Evolutionary conservation across 176 grass and related monocot species (phyloP).

Genomic region (Cenchrus americanus): DNA sequence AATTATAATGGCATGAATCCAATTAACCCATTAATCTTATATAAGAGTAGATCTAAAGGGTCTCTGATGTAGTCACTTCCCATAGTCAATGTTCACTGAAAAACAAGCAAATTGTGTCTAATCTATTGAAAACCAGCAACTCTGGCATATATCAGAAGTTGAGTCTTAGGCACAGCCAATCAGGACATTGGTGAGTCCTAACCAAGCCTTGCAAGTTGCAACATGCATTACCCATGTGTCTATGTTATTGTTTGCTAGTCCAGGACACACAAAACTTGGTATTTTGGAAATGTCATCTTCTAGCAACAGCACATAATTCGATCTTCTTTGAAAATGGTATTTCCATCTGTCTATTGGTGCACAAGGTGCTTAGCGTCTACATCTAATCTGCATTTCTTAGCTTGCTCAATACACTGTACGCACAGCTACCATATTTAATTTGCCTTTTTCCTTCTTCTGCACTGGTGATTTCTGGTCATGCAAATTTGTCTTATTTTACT

Average conservation of each 20-base stretch:
- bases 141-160: not conserved
- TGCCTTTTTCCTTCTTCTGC: not conserved
- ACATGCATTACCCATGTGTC: not conserved
- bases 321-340: not conserved
- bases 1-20: too few relatives aligned
- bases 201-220: not conserved
- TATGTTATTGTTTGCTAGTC: not conserved
- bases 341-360: not conserved
- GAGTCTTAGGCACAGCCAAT: not conserved
- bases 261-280: not conserved
- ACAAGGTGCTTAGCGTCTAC: not conserved
- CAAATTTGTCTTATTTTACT: not conserved
- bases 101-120: not conserved
- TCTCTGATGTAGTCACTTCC: not conserved
- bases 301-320: not conserved
- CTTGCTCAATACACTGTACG: not conserved
- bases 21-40: too few relatives aligned
- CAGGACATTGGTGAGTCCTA: too few relatives aligned
- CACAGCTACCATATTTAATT: not conserved
- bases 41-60: too few relatives aligned
- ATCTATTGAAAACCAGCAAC: not conserved
- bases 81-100: not conserved
- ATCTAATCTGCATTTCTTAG: not conserved
- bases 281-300: not conserved
- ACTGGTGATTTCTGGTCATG: not conserved